Evolutionary conservation across 371 early-diverging fungal genomes (phyloP), one percentile per base, ranked within the genome.

Genomic region (Rhizopus delemar): DNA sequence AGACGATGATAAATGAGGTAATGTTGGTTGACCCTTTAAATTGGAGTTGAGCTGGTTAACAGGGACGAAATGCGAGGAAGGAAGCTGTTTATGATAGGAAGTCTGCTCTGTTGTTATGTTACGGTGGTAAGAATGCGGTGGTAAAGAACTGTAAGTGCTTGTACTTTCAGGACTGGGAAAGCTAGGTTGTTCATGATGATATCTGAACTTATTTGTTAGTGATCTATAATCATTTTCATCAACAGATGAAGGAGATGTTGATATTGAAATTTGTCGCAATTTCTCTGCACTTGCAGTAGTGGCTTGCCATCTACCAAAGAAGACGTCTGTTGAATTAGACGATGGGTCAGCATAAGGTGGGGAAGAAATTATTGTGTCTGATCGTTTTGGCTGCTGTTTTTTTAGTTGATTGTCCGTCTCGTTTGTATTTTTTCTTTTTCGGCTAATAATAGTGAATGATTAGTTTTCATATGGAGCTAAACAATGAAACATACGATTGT

Each of bases 401-500:
- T 51, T 56, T 15, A 29, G 15, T 32, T 33, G 51, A 15, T 38
- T 38, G 29, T 45, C 39, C 22, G 29, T 15, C 43, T 63, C 22
- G 12, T 52, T 45, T 8, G 29, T 28, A 36, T 22, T 33, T n/a
- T 64, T 64, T 54, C 64, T 41, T 41, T 59, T 64, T 34, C 59
- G 59, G 32, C 59, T 55, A 38, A 11, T 15, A 9, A 33, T 35
- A 43, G n/a, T 51, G 56, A 28, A 60, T 65, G 38, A 62, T 33
- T 15, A 59, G 35, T 41, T 35, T 35, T 28, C 3, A 46, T 3
- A 8, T 5, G 8, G 12, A 6, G 46, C 22, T 13, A 22, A 22
- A 8, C 29, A 49, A 12, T 38, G 35, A 32, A 3, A 67, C 74
- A 46, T 70, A 74, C 69, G 69, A 60, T 31, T 65, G 69, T 33